These are phyloP conservation scores for Solanum bulbocastanum DNA, from an alignment of 257 asterid genomes.

Conservation along the genomic window DNA sequence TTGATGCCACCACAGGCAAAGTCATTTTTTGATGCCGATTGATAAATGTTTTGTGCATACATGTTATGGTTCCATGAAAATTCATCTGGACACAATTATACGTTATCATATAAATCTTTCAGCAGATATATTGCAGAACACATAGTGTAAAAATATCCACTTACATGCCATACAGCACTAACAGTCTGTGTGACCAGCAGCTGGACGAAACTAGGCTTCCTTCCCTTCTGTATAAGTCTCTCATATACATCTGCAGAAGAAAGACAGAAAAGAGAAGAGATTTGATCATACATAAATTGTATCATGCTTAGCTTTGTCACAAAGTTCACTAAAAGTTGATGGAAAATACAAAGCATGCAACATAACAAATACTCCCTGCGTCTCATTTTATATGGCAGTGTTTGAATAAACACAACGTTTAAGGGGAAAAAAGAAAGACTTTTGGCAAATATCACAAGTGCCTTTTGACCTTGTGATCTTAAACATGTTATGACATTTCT, in stretches of 20 bases:
- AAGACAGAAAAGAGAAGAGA: neutral
- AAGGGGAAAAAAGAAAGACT: no score
- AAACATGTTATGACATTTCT: neutral
- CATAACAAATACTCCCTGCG: neutral
- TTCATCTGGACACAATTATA: neutral
- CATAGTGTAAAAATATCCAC: constrained; percentile 3
- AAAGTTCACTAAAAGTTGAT: neutral
- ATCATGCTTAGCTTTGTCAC: neutral
- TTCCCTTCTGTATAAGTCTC: constrained; percentile 67
- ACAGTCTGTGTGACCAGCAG: constrained; percentile 86
- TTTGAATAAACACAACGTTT: neutral
- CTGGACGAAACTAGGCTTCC: constrained; percentile 83
- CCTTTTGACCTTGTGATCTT: neutral
- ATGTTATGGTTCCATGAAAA: neutral
- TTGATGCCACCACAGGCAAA: neutral
- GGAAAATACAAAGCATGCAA: neutral
- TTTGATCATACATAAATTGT: neutral
- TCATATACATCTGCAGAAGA: constrained; percentile 61
- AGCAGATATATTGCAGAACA: neutral
- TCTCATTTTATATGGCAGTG: neutral
- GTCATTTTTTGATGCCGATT: neutral
- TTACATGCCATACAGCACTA: constrained; percentile 99
- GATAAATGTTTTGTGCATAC: neutral
- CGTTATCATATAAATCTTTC: neutral
- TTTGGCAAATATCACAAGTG: neutral